These are phyloP conservation scores for Bretziella fagacearum DNA, from an alignment of 2,329 filamentous ascomycete genomes.

Conservation along the genomic window DNA sequence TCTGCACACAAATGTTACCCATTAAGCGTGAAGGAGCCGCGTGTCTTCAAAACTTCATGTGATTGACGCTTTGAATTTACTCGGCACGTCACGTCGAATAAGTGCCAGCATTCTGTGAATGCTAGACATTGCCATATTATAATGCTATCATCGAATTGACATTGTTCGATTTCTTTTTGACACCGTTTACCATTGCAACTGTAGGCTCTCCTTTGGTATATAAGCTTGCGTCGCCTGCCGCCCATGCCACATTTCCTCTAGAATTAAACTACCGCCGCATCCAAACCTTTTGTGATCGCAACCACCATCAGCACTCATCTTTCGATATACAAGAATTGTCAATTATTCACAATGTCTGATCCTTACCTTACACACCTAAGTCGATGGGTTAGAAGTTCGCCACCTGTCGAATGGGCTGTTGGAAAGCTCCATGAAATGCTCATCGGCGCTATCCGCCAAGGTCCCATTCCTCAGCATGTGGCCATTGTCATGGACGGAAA, in stretches of 20 bases:
- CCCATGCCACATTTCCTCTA: too few species aligned
- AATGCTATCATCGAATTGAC: too few species aligned
- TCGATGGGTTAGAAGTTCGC: constrained; percentile 68
- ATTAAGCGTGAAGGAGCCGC: not conserved
- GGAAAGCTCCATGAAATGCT: constrained; percentile 64
- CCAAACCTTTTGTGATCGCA: not conserved
- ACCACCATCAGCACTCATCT: not conserved
- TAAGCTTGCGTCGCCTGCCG: too few species aligned
- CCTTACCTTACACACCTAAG: constrained; percentile 32
- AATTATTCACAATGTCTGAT: constrained; percentile 34
- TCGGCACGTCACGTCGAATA: not conserved
- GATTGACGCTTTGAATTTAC: constrained; percentile 2
- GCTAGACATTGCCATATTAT: too few species aligned
- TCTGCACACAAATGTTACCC: not conserved
- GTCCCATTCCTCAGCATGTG: constrained; percentile 82
- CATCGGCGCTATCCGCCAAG: constrained; percentile 76
- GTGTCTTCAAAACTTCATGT: constrained; percentile 9
- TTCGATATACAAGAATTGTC: not conserved
- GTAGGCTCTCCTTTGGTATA: too few species aligned
- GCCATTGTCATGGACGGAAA: constrained; percentile 99
- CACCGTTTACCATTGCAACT: too few species aligned
- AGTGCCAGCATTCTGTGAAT: too few species aligned
- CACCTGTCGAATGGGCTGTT: constrained; percentile 80
- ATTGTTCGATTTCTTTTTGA: too few species aligned
- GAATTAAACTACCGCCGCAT: not conserved